phyloP scores from a whole-genome alignment of 345 rosid species.

The rapeseed (Brassica napus) region Da-Ae NC_063447.1:41264501-41265000 shows the following conservation, averaged over 20 bases:
- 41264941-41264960: slow-evolving; percentile 84
- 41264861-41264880: slow-evolving; percentile 66
- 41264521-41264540: slow-evolving; percentile 48
- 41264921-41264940: slow-evolving; percentile 78
- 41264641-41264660: neutral
- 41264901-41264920: slow-evolving; percentile 76
- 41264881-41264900: slow-evolving; percentile 72
- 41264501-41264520: slow-evolving; percentile 43
- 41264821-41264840: slow-evolving; percentile 70
- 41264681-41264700: neutral
- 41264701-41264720: slow-evolving; percentile 1
- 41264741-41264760: slow-evolving; percentile 19
- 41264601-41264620: slow-evolving; percentile 27
- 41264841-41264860: slow-evolving; percentile 69
- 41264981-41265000: slow-evolving; percentile 84
- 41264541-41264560: slow-evolving; percentile 38
- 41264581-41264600: slow-evolving; percentile 25
- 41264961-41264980: slow-evolving; percentile 75
- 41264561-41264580: slow-evolving; percentile 40
- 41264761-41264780: slow-evolving; percentile 72
- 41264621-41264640: slow-evolving; percentile 18
- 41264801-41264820: slow-evolving; percentile 57
- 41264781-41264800: slow-evolving; percentile 73
- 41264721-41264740: slow-evolving; percentile 22
- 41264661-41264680: slow-evolving; percentile 21